Evolutionary conservation across 495 filamentous ascomycete species (phyloP).

Genomic region (Aspergillus incahuasiensis): DNA sequence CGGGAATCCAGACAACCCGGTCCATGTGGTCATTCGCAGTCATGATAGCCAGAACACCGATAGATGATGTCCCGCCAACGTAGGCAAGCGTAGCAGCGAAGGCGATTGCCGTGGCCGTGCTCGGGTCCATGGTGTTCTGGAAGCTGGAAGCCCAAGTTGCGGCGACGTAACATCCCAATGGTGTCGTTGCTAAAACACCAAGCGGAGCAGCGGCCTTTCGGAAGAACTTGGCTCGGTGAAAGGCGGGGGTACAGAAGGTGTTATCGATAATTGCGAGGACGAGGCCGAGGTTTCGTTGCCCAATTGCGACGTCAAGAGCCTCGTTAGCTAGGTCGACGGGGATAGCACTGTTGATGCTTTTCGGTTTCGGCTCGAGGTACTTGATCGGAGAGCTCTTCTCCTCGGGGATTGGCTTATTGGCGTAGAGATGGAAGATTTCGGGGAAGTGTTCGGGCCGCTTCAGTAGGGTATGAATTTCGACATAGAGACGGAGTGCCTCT

Average conservation of each 20-base stretch:
- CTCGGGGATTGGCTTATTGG: slow-evolving; percentile 71
- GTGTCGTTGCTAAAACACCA: slow-evolving; percentile 53
- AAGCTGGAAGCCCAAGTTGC: slow-evolving; percentile 52
- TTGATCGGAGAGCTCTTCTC: slow-evolving; percentile 52
- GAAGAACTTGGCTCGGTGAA: slow-evolving; percentile 59
- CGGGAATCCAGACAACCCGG: slow-evolving; percentile 79
- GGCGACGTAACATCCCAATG: slow-evolving; percentile 63
- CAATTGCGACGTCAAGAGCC: slow-evolving; percentile 74
- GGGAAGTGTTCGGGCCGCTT: slow-evolving; percentile 69
- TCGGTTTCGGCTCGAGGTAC: slow-evolving; percentile 61
- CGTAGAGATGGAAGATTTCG: slow-evolving; percentile 74
- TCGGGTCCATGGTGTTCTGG: slow-evolving; percentile 68
- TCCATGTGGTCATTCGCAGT: slow-evolving; percentile 94
- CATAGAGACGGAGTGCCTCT: slow-evolving; percentile 61
- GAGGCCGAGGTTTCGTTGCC: slow-evolving; percentile 65
- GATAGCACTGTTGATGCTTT: slow-evolving; percentile 64
- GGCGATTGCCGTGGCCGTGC: slow-evolving; percentile 66
- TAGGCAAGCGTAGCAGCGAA: slow-evolving; percentile 81
- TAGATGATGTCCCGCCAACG: slow-evolving; percentile 66
- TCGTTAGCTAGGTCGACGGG: slow-evolving; percentile 57
- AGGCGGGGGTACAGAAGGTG: slow-evolving; percentile 70
- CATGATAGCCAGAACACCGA: slow-evolving; percentile 78
- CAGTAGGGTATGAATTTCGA: slow-evolving; percentile 66
- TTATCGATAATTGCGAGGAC: slow-evolving; percentile 77
- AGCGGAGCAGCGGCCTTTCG: slow-evolving; percentile 46